phyloP scores from a whole-genome alignment of 192 early-diverging fungal genomes.

The Backusella australiensis region DNA sequence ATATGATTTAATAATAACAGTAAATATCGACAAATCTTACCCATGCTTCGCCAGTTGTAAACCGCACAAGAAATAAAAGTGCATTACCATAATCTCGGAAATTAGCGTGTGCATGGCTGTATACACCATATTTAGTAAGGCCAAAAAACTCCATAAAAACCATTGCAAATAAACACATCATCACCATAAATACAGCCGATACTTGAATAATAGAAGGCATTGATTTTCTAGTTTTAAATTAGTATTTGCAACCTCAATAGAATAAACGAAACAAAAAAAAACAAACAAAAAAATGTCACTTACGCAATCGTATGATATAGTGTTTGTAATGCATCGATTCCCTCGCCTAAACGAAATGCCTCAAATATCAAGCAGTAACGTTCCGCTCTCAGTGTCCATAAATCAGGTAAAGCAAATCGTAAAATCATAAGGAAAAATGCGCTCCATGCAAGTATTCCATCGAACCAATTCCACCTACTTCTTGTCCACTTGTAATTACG shows the following conservation, averaged over 20 bases:
- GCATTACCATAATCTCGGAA: constrained; percentile 48
- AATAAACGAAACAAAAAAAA: not conserved
- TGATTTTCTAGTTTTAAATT: constrained; percentile 12
- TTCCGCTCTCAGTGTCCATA: constrained; percentile 32
- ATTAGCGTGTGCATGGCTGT: constrained; percentile 42
- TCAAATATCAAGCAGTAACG: constrained; percentile 32
- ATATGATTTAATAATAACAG: not conserved
- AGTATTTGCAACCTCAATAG: not conserved
- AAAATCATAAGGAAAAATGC: constrained; percentile 19
- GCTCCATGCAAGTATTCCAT: constrained; percentile 23
- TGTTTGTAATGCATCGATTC: constrained; percentile 26
- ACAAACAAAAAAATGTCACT: constrained; percentile 10
- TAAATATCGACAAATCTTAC: not conserved
- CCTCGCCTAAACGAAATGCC: constrained; percentile 29
- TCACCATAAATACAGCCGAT: constrained; percentile 33
- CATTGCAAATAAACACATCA: constrained; percentile 47
- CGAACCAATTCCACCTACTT: constrained; percentile 36
- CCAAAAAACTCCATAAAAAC: constrained; percentile 60
- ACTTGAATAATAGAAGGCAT: constrained; percentile 33
- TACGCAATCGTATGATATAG: constrained; percentile 32
- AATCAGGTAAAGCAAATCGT: constrained; percentile 20
- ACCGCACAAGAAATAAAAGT: constrained; percentile 45
- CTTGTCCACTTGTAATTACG: constrained; percentile 19
- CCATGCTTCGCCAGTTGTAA: constrained; percentile 53
- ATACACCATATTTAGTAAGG: constrained; percentile 46